Conservation (phyloP, 1,139 yeast species). For the Saccharomycopsis crataegensis region DNA sequence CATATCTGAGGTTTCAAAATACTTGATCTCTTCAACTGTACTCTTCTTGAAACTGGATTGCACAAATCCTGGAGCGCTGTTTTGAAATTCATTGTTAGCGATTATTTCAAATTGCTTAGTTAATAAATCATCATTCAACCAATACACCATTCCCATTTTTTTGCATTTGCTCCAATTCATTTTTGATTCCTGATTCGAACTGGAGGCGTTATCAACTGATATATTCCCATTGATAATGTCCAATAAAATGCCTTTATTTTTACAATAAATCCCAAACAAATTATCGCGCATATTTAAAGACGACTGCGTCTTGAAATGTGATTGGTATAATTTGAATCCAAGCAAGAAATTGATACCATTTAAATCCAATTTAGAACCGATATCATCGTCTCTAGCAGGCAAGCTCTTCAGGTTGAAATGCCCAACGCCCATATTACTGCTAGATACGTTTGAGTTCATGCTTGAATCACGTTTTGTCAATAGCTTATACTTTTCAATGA, state of each 20-base stretch:
- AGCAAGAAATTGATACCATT: conserved; percentile 68
- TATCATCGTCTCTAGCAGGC: neutral
- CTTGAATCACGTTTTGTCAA: neutral
- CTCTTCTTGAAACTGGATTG: conserved; percentile 10
- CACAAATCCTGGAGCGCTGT: conserved; percentile 3
- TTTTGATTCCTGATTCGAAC: conserved; percentile 29
- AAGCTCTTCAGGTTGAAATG: neutral
- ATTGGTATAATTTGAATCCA: conserved; percentile 63
- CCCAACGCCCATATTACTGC: neutral
- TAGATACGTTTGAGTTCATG: neutral
- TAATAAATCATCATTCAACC: conserved; percentile 57
- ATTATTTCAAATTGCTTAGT: conserved; percentile 51
- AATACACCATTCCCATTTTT: conserved; percentile 61
- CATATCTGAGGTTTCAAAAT: conserved; percentile 25
- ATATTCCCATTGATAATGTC: conserved; percentile 37
- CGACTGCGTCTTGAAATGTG: conserved; percentile 42
- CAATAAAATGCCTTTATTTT: conserved; percentile 61
- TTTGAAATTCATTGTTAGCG: conserved; percentile 57
- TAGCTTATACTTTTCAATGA: conserved; percentile 37
- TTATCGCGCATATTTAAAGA: conserved; percentile 71
- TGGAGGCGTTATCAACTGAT: neutral
- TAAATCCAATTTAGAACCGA: conserved; percentile 44
- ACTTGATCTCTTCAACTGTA: conserved; percentile 22
- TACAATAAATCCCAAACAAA: conserved; percentile 83
- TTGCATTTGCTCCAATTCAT: conserved; percentile 55